Percentiles rank a stretch among this genome's conserved stretches.
Conservation (phyloP, 768 basidiomycete species). For the Hypsizygus marmoreus region DNA sequence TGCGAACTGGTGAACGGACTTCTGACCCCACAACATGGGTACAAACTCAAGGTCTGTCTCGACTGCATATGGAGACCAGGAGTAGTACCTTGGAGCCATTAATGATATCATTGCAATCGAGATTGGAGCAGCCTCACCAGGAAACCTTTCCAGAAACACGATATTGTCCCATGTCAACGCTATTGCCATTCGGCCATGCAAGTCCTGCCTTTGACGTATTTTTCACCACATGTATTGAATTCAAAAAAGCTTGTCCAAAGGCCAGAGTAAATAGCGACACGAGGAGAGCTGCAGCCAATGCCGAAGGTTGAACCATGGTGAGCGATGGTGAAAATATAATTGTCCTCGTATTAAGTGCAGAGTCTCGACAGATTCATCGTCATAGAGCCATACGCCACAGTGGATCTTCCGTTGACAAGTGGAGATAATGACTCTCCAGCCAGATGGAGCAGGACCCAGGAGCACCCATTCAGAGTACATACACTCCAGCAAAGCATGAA, state of each 20-base stretch:
- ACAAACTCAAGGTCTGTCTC: constrained; percentile 51
- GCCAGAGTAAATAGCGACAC: background rate
- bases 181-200: constrained; percentile 47
- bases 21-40: constrained; percentile 56
- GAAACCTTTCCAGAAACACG: constrained; percentile 46
- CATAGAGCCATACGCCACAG: no score
- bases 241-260: background rate
- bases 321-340: no score
- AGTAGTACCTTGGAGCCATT: constrained; percentile 46
- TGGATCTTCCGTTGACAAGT: no score
- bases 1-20: constrained; percentile 39
- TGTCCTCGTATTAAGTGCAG: no score
- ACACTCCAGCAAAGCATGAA: no score
- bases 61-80: constrained; percentile 42
- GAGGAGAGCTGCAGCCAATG: background rate
- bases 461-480: no score
- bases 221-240: constrained; percentile 21
- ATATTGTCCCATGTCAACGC: constrained; percentile 46
- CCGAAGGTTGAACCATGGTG: no score
- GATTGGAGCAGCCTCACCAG: constrained; percentile 38
- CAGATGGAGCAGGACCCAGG: no score
- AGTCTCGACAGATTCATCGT: no score
- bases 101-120: background rate
- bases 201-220: constrained; percentile 50
- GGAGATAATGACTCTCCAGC: no score